phyloP scores from a whole-genome alignment of 1,284 basidiomycete genomes.

The Apiotrichum siamense region DNA sequence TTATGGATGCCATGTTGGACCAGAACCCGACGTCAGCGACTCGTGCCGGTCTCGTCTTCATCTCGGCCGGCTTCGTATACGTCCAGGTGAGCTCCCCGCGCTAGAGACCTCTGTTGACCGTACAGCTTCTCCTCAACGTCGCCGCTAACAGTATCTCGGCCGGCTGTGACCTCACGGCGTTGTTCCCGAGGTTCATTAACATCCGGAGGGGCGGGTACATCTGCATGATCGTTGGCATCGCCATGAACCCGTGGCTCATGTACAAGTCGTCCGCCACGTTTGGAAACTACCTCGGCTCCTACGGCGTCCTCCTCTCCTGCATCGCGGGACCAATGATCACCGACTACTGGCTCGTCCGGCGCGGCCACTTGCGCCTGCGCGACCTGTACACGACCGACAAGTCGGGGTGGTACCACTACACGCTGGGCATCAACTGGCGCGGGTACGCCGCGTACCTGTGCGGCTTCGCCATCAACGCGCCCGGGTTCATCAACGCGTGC shows the following conservation, averaged over 20 bases:
- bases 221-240: conserved; percentile 65
- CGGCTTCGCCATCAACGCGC: conserved; percentile 75
- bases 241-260: conserved; percentile 67
- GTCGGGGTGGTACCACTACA: conserved; percentile 70
- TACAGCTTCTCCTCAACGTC: conserved; percentile 56
- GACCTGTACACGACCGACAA: conserved; percentile 61
- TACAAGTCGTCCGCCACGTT: conserved; percentile 69
- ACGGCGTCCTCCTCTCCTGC: conserved; percentile 58
- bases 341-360: conserved; percentile 72
- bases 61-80: conserved; percentile 52
- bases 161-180: conserved; percentile 75
- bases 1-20: conserved; percentile 41
- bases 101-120: too few species aligned
- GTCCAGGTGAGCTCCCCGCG: too few species aligned
- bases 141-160: conserved; percentile 79
- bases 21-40: conserved; percentile 19
- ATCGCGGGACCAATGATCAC: conserved; percentile 78
- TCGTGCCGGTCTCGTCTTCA: conserved; percentile 53
- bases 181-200: conserved; percentile 74
- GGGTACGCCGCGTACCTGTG: conserved; percentile 48
- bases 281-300: conserved; percentile 75
- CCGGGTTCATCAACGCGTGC: conserved; percentile 49
- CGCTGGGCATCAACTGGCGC: conserved; percentile 66
- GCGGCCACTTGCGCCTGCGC: conserved; percentile 63
- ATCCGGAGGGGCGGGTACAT: conserved; percentile 78